Conservation (phyloP, 352 stramenopile species). For the Phytophthora megakarya region DNA sequence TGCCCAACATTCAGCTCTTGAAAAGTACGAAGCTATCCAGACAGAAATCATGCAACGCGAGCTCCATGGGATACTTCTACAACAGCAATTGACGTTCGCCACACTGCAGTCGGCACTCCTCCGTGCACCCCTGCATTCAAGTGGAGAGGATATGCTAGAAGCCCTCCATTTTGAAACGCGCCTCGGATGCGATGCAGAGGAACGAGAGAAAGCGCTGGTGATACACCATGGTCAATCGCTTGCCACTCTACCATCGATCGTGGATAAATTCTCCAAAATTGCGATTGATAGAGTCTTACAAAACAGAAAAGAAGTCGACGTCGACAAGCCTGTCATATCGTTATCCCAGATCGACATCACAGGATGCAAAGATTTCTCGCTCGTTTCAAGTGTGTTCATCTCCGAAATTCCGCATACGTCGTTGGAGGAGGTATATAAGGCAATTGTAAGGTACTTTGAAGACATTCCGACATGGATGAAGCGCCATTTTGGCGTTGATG, state of each 20-base stretch:
- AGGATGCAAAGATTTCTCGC: slow-evolving; percentile 29
- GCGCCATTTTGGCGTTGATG: slow-evolving; percentile 35
- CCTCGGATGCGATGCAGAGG: slow-evolving; percentile 10
- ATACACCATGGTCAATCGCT: slow-evolving; percentile 28
- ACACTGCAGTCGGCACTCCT: slow-evolving; percentile 42
- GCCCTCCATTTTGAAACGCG: slow-evolving; percentile 28
- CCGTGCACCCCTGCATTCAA: slow-evolving; percentile 33
- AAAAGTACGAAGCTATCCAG: slow-evolving; percentile 40
- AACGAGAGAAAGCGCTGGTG: slow-evolving; percentile 24
- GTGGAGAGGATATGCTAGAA: slow-evolving; percentile 24
- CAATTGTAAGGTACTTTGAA: slow-evolving; percentile 25
- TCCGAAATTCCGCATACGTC: slow-evolving; percentile 51
- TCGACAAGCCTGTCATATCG: slow-evolving; percentile 15
- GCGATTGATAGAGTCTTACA: slow-evolving; percentile 31
- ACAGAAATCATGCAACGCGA: slow-evolving; percentile 22
- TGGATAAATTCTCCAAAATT: slow-evolving; percentile 29
- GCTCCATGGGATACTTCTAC: slow-evolving; percentile 43
- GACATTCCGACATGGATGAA: slow-evolving; percentile 32
- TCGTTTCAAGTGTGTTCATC: slow-evolving; percentile 59
- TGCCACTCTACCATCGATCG: slow-evolving; percentile 17
- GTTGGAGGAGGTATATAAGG: slow-evolving; percentile 34
- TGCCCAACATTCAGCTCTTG: slow-evolving; percentile 42
- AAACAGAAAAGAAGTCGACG: slow-evolving; percentile 8
- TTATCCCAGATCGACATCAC: slow-evolving; percentile 38
- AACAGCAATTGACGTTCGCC: slow-evolving; percentile 58